These are phyloP conservation scores for Coniella lustricola DNA, from an alignment of 2,329 filamentous ascomycete species.

Conservation along the genomic window DNA sequence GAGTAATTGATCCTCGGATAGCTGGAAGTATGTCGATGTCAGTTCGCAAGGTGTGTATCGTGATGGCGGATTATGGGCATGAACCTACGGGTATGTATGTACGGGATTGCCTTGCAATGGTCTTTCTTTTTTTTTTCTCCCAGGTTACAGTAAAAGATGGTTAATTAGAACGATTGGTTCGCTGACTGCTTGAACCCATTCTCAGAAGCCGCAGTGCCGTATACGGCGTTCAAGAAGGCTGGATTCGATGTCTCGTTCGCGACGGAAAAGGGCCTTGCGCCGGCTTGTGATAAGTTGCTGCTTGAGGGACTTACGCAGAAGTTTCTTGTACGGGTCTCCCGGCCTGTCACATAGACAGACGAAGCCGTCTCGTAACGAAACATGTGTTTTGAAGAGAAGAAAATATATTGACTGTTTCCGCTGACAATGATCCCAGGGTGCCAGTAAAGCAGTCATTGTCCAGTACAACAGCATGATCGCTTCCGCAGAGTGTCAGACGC, in stretches of 20 bases:
- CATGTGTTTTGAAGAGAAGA: neutral
- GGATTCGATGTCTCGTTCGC: slow-evolving; percentile 42
- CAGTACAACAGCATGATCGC: slow-evolving; percentile 37
- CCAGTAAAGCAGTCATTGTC: slow-evolving; percentile 32
- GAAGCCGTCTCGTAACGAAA: neutral
- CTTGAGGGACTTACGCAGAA: slow-evolving; percentile 41
- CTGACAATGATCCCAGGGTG: no score
- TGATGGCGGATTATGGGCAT: slow-evolving; percentile 50
- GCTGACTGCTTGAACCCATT: no score
- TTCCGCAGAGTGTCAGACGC: slow-evolving; percentile 34
- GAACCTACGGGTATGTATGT: slow-evolving; percentile 41
- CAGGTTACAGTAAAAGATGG: no score
- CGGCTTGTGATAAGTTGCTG: slow-evolving; percentile 43
- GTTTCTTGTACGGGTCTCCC: slow-evolving; percentile 33
- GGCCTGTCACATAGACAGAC: neutral
- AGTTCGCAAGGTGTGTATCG: slow-evolving; percentile 21
- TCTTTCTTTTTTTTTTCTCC: no score
- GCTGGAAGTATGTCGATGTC: neutral
- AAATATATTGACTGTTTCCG: neutral
- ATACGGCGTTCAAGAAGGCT: slow-evolving; percentile 37
- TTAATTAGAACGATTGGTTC: no score
- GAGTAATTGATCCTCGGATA: neutral
- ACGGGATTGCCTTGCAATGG: neutral
- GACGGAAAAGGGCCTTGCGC: slow-evolving; percentile 40
- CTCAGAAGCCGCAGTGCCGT: slow-evolving; percentile 44